phyloP scores from a whole-genome alignment of 768 basidiomycete genomes.

The Calocybe cyanea region DNA sequence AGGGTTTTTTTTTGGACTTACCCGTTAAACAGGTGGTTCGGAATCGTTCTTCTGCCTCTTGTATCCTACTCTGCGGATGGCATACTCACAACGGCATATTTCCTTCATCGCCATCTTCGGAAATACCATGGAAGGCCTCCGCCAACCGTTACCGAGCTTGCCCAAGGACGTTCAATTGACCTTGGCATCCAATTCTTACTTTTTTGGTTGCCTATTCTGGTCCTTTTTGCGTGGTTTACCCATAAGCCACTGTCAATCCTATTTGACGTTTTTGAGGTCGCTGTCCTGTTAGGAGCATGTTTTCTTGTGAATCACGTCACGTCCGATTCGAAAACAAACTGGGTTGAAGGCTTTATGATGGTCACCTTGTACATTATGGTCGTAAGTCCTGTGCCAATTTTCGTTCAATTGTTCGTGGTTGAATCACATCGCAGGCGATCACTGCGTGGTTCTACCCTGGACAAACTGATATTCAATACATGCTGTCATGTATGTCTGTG shows the following conservation, averaged over 20 bases:
- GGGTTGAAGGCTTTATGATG: constrained; percentile 68
- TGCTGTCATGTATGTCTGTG: constrained; percentile 23
- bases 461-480: constrained; percentile 25
- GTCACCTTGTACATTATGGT: constrained; percentile 66
- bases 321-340: constrained; percentile 73
- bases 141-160: constrained; percentile 46
- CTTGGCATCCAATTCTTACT: constrained; percentile 74
- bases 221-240: constrained; percentile 65
- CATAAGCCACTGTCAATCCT: constrained; percentile 56
- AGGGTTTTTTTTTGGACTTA: not conserved
- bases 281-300: constrained; percentile 60
- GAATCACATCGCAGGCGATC: constrained; percentile 16
- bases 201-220: constrained; percentile 76
- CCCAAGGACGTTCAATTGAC: constrained; percentile 68
- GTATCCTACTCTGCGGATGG: constrained; percentile 74
- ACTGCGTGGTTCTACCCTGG: constrained; percentile 35
- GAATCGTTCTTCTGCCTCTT: constrained; percentile 64
- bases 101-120: constrained; percentile 39
- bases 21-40: constrained; percentile 53
- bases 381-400: constrained; percentile 24
- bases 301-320: constrained; percentile 80
- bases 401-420: not conserved
- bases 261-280: constrained; percentile 70
- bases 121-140: constrained; percentile 35
- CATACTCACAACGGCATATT: constrained; percentile 52